Evolutionary conservation across 2,329 filamentous ascomycete genomes (phyloP).

Genomic region (Phoma sp.): DNA sequence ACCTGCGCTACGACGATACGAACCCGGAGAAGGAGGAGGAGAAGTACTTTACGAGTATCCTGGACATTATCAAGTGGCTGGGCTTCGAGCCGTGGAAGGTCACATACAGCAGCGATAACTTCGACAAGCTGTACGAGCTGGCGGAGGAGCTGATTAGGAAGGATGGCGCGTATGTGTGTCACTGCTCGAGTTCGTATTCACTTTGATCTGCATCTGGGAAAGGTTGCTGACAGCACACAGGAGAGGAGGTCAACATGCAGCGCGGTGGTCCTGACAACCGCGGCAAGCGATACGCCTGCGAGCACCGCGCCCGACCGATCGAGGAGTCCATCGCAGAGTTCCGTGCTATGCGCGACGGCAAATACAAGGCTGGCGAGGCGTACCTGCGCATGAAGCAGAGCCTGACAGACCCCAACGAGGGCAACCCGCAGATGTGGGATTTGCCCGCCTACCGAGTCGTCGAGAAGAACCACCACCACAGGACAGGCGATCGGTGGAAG

Average conservation of each 20-base stretch:
- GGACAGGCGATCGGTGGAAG: slow-evolving; percentile 83
- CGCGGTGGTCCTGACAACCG: slow-evolving; percentile 76
- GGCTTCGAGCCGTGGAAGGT: slow-evolving; percentile 79
- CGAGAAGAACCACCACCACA: slow-evolving; percentile 74
- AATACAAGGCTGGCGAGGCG: slow-evolving; percentile 84
- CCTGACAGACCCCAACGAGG: slow-evolving; percentile 63
- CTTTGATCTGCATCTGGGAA: not conserved
- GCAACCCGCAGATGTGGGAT: slow-evolving; percentile 97
- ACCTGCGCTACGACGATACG: slow-evolving; percentile 88
- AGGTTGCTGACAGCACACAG: slow-evolving; percentile 40
- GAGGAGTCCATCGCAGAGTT: slow-evolving; percentile 85
- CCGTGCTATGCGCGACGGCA: slow-evolving; percentile 86
- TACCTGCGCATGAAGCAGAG: slow-evolving; percentile 95
- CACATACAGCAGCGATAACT: slow-evolving; percentile 91
- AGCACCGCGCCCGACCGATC: slow-evolving; percentile 75
- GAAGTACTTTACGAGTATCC: slow-evolving; percentile 85
- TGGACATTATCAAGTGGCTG: slow-evolving; percentile 86
- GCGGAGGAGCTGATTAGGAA: slow-evolving; percentile 82
- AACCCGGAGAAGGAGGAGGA: slow-evolving; percentile 95
- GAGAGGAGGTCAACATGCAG: slow-evolving; percentile 84
- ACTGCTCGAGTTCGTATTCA: slow-evolving; percentile 67
- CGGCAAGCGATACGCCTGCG: slow-evolving; percentile 77
- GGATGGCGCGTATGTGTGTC: slow-evolving; percentile 80
- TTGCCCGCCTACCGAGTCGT: slow-evolving; percentile 87
- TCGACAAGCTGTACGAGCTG: slow-evolving; percentile 83